Conservation (phyloP, 768 basidiomycete genomes). For the Krasilnikovozyma curviuscula region DNA sequence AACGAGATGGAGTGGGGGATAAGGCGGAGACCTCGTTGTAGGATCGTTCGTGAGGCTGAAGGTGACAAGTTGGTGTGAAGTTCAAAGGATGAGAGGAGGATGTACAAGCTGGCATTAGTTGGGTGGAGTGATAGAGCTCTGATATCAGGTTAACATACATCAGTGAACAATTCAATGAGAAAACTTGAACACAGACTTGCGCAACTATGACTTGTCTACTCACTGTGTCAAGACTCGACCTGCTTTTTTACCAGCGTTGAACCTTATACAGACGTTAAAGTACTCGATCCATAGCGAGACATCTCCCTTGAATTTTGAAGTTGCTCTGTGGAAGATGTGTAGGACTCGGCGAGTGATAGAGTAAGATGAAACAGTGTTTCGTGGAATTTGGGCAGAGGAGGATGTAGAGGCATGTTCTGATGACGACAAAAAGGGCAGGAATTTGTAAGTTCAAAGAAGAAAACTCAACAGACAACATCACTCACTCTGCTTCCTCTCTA, state of each 20-base stretch:
- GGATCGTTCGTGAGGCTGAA: constrained; percentile 51
- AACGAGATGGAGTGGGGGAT: constrained; percentile 51
- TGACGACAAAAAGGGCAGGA: background rate
- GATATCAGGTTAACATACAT: background rate
- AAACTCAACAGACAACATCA: background rate
- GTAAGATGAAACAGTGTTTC: constrained; percentile 69
- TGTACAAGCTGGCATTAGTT: constrained; percentile 19
- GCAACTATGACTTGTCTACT: no score
- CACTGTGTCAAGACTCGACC: no score
- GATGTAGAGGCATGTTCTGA: constrained; percentile 9
- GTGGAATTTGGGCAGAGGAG: no score
- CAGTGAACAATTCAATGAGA: background rate
- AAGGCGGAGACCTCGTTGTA: constrained; percentile 69
- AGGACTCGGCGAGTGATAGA: constrained; percentile 67
- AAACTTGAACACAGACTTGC: constrained; percentile 29
- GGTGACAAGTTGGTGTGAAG: constrained; percentile 9
- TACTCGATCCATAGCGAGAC: constrained; percentile 77
- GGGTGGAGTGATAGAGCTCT: constrained; percentile 68
- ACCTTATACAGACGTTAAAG: no score
- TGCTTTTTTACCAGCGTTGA: constrained; percentile 63
- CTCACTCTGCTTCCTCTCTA: background rate
- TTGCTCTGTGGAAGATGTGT: constrained; percentile 75
- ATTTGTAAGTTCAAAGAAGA: no score
- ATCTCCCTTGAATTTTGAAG: constrained; percentile 73
- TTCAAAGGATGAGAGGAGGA: constrained; percentile 14